phyloP scores from a whole-genome alignment of 805 yeast genomes.

The Wickerhamomyces alni region DNA sequence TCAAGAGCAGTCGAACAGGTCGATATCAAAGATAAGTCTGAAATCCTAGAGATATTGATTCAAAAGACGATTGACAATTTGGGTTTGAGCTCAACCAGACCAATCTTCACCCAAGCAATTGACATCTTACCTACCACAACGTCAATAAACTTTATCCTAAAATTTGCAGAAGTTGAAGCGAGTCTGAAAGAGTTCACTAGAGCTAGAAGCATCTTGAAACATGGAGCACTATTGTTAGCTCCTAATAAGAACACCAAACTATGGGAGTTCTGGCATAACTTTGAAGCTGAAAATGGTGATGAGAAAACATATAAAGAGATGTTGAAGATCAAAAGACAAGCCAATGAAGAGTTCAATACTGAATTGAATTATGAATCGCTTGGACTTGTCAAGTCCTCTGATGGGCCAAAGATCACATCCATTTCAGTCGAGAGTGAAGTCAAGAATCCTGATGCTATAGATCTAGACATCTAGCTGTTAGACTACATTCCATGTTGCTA shows the following conservation, averaged over 20 bases:
- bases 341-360: constrained; percentile 24
- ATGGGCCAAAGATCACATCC: constrained; percentile 29
- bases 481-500: too few species aligned
- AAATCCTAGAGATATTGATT: constrained; percentile 38
- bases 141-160: constrained; percentile 38
- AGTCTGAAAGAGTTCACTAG: constrained; percentile 46
- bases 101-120: constrained; percentile 47
- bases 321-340: constrained; percentile 51
- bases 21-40: constrained; percentile 27
- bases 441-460: constrained; percentile 55
- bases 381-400: constrained; percentile 42
- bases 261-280: constrained; percentile 70
- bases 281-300: constrained; percentile 68
- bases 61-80: constrained; percentile 32
- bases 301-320: constrained; percentile 70
- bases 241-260: constrained; percentile 27
- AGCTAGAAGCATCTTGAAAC: constrained; percentile 57
- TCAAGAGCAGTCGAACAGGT: constrained; percentile 32
- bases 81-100: constrained; percentile 39
- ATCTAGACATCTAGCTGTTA: constrained; percentile 42
- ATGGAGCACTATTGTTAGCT: constrained; percentile 40
- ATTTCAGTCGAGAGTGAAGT: constrained; percentile 15
- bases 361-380: constrained; percentile 29
- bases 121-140: constrained; percentile 37
- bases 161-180: constrained; percentile 56